These are phyloP conservation scores for Leptographium lundbergii DNA, from an alignment of 2,329 filamentous ascomycete genomes.

Conservation along the genomic window DNA sequence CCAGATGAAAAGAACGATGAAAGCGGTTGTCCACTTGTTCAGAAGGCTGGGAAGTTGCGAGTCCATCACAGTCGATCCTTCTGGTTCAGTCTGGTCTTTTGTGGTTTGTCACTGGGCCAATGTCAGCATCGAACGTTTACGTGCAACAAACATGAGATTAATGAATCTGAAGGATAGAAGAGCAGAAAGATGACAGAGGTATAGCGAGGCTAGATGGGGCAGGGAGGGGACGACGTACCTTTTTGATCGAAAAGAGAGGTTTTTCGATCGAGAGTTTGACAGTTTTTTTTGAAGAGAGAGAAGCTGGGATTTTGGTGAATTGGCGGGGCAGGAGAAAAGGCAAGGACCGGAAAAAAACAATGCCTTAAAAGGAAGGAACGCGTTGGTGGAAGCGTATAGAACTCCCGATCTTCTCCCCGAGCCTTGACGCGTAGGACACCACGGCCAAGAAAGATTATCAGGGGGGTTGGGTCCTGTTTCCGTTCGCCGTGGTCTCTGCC, in stretches of 20 bases:
- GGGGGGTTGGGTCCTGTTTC: no score
- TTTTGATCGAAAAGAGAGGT: not conserved
- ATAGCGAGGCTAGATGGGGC: not conserved
- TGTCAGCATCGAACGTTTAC: no score
- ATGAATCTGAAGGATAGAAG: not conserved
- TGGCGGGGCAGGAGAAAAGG: no score
- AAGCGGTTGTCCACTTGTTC: conserved; percentile 9
- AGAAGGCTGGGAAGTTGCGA: not conserved
- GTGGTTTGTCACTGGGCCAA: not conserved
- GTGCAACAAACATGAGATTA: not conserved
- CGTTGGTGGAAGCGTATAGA: no score
- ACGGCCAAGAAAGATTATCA: no score
- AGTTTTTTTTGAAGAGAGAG: no score
- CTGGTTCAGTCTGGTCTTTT: not conserved
- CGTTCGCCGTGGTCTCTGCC: no score
- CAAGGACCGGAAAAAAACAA: no score
- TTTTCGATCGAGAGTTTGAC: not conserved
- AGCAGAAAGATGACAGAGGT: not conserved
- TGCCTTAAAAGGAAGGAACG: no score
- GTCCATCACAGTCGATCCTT: not conserved
- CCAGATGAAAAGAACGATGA: conserved; percentile 26
- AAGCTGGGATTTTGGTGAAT: no score
- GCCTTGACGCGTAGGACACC: no score
- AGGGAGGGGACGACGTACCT: not conserved
- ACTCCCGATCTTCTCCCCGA: no score